phyloP scores from a whole-genome alignment of 1,284 basidiomycete genomes.

The Puccinia hordei region DNA sequence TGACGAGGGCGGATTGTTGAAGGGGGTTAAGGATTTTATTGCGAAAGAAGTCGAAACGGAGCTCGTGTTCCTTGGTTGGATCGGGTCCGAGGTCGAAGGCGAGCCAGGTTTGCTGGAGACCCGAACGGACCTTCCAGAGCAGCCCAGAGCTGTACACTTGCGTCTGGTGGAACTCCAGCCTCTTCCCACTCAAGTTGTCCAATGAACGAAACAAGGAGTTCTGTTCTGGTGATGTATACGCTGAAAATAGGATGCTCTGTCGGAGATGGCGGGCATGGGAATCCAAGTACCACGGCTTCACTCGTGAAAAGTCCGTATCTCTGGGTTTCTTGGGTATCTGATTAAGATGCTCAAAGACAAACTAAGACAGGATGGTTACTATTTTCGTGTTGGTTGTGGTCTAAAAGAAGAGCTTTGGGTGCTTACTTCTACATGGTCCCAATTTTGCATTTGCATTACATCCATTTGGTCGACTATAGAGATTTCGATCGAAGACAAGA shows the following conservation, averaged over 20 bases:
- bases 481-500: constrained; percentile 89
- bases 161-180: constrained; percentile 9
- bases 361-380: constrained; percentile 61
- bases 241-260: constrained; percentile 83
- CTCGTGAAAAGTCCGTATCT: constrained; percentile 91
- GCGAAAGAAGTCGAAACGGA: constrained; percentile 1
- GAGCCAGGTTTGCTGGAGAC: constrained; percentile 25
- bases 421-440: constrained; percentile 91
- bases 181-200: constrained; percentile 30
- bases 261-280: constrained; percentile 80
- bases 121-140: neutral
- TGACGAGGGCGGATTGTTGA: constrained; percentile 14
- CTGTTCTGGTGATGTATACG: constrained; percentile 62
- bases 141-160: neutral
- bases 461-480: constrained; percentile 92
- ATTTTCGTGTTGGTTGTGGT: neutral
- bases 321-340: constrained; percentile 86
- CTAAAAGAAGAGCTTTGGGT: too few species aligned
- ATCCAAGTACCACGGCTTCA: constrained; percentile 97
- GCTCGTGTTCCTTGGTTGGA: neutral
- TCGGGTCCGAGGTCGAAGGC: neutral
- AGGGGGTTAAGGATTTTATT: neutral
- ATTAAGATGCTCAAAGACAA: constrained; percentile 80
- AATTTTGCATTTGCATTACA: constrained; percentile 95
- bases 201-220: constrained; percentile 6